Conservation (phyloP, 176 grass and related monocot species). For the Ensete glaucum region DNA sequence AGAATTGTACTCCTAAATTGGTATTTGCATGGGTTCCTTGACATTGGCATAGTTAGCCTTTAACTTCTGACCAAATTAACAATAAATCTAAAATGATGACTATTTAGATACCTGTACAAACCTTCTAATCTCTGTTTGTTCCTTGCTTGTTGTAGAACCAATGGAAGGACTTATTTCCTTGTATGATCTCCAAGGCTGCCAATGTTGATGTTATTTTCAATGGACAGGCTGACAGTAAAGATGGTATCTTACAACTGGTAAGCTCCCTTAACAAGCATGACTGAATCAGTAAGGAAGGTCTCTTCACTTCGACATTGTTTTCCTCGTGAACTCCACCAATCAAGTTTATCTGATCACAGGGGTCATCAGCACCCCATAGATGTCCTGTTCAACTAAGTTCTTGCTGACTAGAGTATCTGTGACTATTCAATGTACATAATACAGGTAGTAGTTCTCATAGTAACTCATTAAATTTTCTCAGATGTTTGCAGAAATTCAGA, state of each 20-base stretch:
- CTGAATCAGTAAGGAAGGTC: neutral
- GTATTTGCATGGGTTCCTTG: neutral
- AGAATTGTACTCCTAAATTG: neutral
- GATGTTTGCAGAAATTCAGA: conserved; percentile 77
- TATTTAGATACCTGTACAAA: neutral
- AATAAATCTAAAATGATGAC: neutral
- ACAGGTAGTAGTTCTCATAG: conserved; percentile 5
- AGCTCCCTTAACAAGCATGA: neutral
- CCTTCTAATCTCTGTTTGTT: neutral
- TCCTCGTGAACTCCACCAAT: no score
- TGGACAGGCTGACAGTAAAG: conserved; percentile 25
- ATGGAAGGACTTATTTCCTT: conserved; percentile 63
- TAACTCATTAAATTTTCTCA: conserved; percentile 23
- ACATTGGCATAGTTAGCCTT: neutral
- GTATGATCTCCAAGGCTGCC: conserved; percentile 48
- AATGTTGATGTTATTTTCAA: conserved; percentile 34
- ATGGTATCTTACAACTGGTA: conserved; percentile 62
- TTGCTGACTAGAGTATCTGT: neutral
- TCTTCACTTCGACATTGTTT: neutral
- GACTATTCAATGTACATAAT: neutral
- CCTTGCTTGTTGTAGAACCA: conserved; percentile 33
- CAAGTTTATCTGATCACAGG: no score
- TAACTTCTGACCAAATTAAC: neutral
- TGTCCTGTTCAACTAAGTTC: neutral
- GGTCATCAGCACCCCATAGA: no score